A percentile compares a stretch with the other conserved stretches of the same genome.
These are phyloP conservation scores for Aspergillus luchuensis DNA, from an alignment of 2,329 filamentous ascomycete species.

Conservation along the genomic window DNA sequence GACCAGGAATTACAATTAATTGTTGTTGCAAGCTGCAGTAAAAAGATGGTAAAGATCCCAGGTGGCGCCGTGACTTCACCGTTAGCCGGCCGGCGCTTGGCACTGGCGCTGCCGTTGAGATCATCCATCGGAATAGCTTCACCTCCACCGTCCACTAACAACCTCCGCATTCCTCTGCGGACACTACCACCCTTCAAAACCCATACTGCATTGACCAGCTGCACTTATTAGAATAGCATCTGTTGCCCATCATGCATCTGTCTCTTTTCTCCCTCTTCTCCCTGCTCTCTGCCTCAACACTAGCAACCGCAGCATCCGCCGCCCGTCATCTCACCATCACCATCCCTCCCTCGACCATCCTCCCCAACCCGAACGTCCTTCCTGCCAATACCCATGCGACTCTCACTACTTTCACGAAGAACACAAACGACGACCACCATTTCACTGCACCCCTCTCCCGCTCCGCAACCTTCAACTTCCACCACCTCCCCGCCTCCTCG, in stretches of 20 bases:
- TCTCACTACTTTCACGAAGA: slow-evolving; percentile 40
- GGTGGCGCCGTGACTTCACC: background rate
- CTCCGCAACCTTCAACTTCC: slow-evolving; percentile 73
- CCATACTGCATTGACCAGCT: background rate
- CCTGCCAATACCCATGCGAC: slow-evolving; percentile 55
- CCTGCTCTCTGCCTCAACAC: slow-evolving; percentile 21
- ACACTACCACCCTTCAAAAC: background rate
- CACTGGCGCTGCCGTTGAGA: background rate
- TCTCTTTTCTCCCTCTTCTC: slow-evolving; percentile 18
- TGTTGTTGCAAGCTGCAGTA: background rate
- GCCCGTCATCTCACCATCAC: slow-evolving; percentile 37
- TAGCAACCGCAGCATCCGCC: slow-evolving; percentile 27
- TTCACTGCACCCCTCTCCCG: slow-evolving; percentile 66
- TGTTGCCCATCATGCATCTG: slow-evolving; percentile 19
- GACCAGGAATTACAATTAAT: background rate
- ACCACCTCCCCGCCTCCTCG: slow-evolving; percentile 57
- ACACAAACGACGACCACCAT: slow-evolving; percentile 30
- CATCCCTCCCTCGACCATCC: slow-evolving; percentile 45
- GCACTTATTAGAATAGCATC: background rate
- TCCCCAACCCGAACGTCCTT: slow-evolving; percentile 47
- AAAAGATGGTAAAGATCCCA: background rate
- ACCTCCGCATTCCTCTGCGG: background rate
- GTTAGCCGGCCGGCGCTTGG: background rate
- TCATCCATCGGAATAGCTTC: background rate
- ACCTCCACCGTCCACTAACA: background rate